phyloP scores from a whole-genome alignment of 805 yeast species.

The Lipomyces spencermartinsiae region DNA sequence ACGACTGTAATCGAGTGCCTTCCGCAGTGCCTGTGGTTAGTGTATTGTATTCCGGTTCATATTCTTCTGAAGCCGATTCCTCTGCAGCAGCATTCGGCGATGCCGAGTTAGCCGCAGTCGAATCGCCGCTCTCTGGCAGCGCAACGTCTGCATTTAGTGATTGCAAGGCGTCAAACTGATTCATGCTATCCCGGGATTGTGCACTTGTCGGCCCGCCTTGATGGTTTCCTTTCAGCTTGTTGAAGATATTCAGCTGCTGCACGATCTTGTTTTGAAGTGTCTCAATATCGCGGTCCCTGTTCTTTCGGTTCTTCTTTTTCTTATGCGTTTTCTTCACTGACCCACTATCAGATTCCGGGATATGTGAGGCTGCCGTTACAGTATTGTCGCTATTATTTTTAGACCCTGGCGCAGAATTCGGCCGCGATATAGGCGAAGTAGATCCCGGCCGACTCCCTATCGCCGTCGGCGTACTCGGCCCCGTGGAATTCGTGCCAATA shows the following conservation, averaged over 20 bases:
- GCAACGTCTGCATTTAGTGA: background rate
- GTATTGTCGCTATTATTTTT: background rate
- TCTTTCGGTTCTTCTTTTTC: conserved; percentile 12
- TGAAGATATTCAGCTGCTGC: background rate
- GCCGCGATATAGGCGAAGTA: background rate
- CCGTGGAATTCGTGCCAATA: background rate
- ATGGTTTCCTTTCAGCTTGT: background rate
- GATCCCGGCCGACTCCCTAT: background rate
- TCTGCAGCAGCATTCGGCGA: background rate
- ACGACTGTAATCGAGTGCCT: background rate
- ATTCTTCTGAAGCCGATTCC: background rate
- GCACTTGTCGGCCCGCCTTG: background rate
- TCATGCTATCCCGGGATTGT: background rate
- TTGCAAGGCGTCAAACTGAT: conserved; percentile 11
- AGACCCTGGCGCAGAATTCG: background rate
- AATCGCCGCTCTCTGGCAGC: background rate
- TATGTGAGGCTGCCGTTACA: background rate
- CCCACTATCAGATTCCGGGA: background rate
- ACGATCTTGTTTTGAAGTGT: background rate
- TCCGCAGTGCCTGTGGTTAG: background rate
- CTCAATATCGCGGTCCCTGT: conserved; percentile 1
- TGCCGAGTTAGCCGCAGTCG: background rate
- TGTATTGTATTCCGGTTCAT: background rate
- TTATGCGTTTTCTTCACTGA: conserved; percentile 12
- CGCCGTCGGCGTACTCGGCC: background rate